Base-by-base conservation (phyloP, 2,329 filamentous ascomycete species). In the Dactylellina parvicollis region DNA sequence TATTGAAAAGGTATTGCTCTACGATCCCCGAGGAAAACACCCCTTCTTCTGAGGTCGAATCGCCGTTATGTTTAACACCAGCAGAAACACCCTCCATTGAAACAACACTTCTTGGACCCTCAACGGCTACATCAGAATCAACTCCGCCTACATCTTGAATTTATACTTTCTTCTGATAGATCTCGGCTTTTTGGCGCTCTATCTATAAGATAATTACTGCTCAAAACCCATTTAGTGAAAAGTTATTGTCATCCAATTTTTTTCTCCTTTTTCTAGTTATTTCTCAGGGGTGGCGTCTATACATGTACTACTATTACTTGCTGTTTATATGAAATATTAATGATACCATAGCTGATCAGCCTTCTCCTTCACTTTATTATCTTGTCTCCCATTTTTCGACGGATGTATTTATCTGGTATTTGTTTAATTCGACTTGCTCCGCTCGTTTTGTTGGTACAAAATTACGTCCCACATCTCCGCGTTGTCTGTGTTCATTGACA, bases 1-100 rank as follows among this genome's bases (percentile, higher is more conserved):
- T 78, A 0, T 22, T 78, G 18, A 75, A 75, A 26, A 75, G 71
- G 10, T 77, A 77, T 46, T 78, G 77, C 24, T 75, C 76, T n/a
- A 76, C 73, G 1, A 76, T 76, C 24, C 72, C 72, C 2, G 76
- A 76, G 44, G 76, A 77, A 30, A 54, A 62, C 4, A 73, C 69
- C 3, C 69, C 69, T 22, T 62, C 60, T 9, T 73, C 69, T 4
- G 69, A 73, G 16, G 54, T 73, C 9, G 69, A 73, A n/a, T 73
- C 69, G n/a, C 60, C 60, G 10, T 44, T 66, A 24, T 60, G 60
- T 3, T 26, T 46, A 9, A 60, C 69, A 12, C 60, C 69, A 3
- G 69, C 42, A 4, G 52, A 50, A 24, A 73, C 69, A 8, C 69
- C 69, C 4, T 73, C 69, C 2, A 66, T 73, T 9, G 69, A 73